Percentiles rank a stretch among this genome's conserved stretches.
phyloP scores from a whole-genome alignment of 129 eudicot genomes.

The Dittrichia graveolens region DNA sequence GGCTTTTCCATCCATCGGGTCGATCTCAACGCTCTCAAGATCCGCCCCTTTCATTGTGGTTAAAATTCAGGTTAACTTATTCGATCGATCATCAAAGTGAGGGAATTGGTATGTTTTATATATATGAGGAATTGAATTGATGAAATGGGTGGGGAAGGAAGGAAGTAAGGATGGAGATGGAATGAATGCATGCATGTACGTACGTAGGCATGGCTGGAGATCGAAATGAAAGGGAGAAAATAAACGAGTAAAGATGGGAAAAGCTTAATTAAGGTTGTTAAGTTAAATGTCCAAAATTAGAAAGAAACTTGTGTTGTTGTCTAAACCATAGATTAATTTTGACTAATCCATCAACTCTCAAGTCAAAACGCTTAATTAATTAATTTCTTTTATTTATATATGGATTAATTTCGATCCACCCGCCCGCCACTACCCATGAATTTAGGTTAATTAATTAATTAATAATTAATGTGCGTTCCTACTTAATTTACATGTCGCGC shows the following conservation, averaged over 20 bases:
- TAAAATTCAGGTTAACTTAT: not conserved
- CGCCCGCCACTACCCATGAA: no score
- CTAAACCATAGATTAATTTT: constrained; percentile 8
- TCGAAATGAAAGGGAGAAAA: constrained; percentile 39
- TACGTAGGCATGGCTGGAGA: constrained; percentile 17
- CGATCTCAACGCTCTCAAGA: constrained; percentile 57
- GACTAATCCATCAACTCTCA: constrained; percentile 20
- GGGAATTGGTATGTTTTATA: not conserved
- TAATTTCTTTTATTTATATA: not conserved
- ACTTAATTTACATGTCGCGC: no score
- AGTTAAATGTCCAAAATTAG: constrained; percentile 40
- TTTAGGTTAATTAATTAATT: no score
- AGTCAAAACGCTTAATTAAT: not conserved
- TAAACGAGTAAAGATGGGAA: constrained; percentile 33
- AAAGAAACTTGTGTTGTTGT: constrained; percentile 8
- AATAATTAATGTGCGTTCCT: no score
- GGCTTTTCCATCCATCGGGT: constrained; percentile 30
- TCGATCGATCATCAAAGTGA: not conserved
- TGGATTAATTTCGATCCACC: no score
- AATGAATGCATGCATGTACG: no score
- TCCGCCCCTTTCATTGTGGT: constrained; percentile 39
- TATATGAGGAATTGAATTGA: constrained; percentile 14
- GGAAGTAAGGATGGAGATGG: constrained; percentile 30
- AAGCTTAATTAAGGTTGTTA: constrained; percentile 37
- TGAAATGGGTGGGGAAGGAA: constrained; percentile 21